These are phyloP conservation scores for Fusarium albidum DNA, from an alignment of 2,329 filamentous ascomycete genomes.

Conservation along the genomic window DNA sequence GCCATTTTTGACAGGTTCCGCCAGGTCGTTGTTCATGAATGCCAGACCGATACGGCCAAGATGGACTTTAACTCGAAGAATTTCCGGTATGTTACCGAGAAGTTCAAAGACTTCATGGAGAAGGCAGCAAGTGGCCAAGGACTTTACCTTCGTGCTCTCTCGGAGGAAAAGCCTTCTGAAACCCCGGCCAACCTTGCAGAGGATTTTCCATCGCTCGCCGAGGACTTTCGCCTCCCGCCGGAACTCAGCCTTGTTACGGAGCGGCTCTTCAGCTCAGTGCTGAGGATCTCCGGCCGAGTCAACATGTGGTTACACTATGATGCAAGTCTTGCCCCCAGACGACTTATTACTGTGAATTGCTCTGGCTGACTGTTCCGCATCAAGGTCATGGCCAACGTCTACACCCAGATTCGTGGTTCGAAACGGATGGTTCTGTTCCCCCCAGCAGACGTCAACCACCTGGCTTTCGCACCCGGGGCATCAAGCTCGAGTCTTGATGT, in stretches of 20 bases:
- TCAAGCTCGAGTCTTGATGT: slow-evolving; percentile 83
- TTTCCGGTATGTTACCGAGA: slow-evolving; percentile 76
- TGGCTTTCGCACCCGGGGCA: slow-evolving; percentile 77
- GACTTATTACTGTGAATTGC: background rate
- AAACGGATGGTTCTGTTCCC: slow-evolving; percentile 82
- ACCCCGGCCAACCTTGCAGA: slow-evolving; percentile 72
- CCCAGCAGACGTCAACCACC: slow-evolving; percentile 73
- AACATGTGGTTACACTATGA: slow-evolving; percentile 94
- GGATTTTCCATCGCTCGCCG: slow-evolving; percentile 75
- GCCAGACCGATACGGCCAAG: slow-evolving; percentile 57
- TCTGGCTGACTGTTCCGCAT: slow-evolving; percentile 4
- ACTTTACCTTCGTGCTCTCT: slow-evolving; percentile 82
- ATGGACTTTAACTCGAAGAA: slow-evolving; percentile 89
- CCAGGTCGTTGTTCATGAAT: slow-evolving; percentile 78
- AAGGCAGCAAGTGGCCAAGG: slow-evolving; percentile 65
- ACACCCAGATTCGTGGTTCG: slow-evolving; percentile 78
- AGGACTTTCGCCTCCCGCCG: slow-evolving; percentile 74
- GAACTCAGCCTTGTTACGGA: slow-evolving; percentile 65
- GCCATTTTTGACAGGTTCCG: slow-evolving; percentile 9
- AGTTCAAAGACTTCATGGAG: slow-evolving; percentile 72
- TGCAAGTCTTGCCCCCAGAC: slow-evolving; percentile 54
- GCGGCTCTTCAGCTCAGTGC: slow-evolving; percentile 78
- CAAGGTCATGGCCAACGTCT: slow-evolving; percentile 85
- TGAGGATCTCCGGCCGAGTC: slow-evolving; percentile 81
- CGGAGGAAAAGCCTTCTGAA: slow-evolving; percentile 71